phyloP scores from a whole-genome alignment of 305 asterid genomes.

The Ajuga reptans region DNA sequence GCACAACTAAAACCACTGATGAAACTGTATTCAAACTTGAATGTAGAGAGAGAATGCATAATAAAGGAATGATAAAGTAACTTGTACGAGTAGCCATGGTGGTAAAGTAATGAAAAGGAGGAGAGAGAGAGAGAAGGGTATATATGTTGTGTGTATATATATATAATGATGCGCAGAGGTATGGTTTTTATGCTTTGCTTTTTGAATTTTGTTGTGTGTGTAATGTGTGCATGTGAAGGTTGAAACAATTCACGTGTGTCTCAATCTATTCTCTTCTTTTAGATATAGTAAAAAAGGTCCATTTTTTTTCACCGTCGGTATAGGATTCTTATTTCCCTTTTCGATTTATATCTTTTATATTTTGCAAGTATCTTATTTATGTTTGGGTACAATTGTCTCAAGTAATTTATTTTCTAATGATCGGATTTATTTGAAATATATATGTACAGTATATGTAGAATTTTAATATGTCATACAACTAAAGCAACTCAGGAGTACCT shows the following conservation, averaged over 20 bases:
- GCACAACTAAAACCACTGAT: slow-evolving; percentile 40
- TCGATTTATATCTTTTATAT: too few species aligned
- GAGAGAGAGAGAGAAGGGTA: slow-evolving; percentile 16
- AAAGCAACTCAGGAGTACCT: too few species aligned
- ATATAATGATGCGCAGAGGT: neutral
- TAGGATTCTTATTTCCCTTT: too few species aligned
- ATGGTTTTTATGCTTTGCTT: neutral
- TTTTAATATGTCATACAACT: too few species aligned
- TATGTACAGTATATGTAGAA: too few species aligned
- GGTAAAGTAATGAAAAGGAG: slow-evolving; percentile 3
- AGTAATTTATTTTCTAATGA: too few species aligned
- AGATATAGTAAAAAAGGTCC: too few species aligned
- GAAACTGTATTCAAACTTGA: slow-evolving; percentile 26
- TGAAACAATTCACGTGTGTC: slow-evolving; percentile 36
- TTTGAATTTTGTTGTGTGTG: slow-evolving; percentile 22
- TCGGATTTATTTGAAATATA: too few species aligned
- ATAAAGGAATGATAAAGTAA: neutral
- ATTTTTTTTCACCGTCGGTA: too few species aligned
- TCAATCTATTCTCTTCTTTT: slow-evolving; percentile 26
- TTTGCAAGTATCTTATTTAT: too few species aligned
- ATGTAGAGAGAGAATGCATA: slow-evolving; percentile 24
- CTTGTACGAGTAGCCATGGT: slow-evolving; percentile 29
- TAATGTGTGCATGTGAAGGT: slow-evolving; percentile 48
- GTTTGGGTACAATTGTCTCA: too few species aligned
- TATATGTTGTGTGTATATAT: neutral